Percentiles rank a stretch among this genome's conserved stretches.
phyloP scores from a whole-genome alignment of 257 asterid species.

The Penstemon barbatus region DNA sequence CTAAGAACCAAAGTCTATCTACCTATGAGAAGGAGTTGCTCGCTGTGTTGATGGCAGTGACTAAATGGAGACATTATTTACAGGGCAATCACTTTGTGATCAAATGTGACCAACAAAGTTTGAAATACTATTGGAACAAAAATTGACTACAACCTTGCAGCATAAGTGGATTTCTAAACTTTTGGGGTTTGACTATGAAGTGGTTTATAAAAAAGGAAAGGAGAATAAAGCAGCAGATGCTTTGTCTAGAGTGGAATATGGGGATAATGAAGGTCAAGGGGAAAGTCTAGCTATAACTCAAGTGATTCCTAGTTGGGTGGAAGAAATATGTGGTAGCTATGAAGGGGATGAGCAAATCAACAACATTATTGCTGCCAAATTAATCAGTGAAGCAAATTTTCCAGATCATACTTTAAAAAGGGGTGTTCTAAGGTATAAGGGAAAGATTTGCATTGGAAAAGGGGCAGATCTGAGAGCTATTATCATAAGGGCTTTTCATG shows the following conservation, averaged over 20 bases:
- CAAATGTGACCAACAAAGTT: neutral
- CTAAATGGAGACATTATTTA: neutral
- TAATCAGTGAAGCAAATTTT: neutral
- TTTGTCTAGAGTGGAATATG: neutral
- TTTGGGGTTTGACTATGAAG: no score
- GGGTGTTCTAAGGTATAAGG: no score
- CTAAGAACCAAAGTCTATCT: no score
- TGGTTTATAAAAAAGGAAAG: no score
- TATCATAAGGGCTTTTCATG: no score
- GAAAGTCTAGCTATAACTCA: neutral
- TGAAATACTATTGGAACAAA: conserved; percentile 10
- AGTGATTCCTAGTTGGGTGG: neutral
- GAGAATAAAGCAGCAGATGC: neutral
- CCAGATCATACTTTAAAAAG: neutral
- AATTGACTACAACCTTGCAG: neutral
- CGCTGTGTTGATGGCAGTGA: neutral
- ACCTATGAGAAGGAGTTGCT: neutral
- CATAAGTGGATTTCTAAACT: neutral
- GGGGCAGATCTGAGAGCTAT: no score
- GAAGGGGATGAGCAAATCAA: neutral
- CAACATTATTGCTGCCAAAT: neutral
- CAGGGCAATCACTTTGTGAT: neutral
- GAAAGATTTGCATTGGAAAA: no score
- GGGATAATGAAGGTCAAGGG: neutral
- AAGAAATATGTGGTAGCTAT: no score